Base-by-base conservation (phyloP, 148 eudicot genomes). In the Tetragonia tetragonoides region DNA sequence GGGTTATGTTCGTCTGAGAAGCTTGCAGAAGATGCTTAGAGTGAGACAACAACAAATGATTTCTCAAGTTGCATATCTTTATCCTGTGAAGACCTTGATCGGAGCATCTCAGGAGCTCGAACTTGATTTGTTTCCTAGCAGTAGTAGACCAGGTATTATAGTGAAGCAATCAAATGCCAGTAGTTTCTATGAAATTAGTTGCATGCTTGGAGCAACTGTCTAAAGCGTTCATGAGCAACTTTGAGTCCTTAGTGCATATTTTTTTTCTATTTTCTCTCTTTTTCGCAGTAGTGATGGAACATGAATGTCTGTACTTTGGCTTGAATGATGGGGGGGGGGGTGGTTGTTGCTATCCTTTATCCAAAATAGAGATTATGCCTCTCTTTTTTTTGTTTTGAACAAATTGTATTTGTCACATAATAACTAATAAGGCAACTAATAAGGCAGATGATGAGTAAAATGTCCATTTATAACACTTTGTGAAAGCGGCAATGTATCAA, bases 41-140 rank as follows among this genome's bases (percentile, higher is more conserved):
- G 49, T 82, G 66, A 91, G 99, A 80, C 97, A 95, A 81, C 99
- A 91, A 70, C 81, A 80, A 74, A 91, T 95, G 99, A 83, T 88
- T 72, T 89, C 97, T 47, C 94, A 93, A 82, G 89, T 95, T 82
- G 83, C 97, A 44, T 84, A 86, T 79, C 87, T 95, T 66, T 95
- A 93, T 87, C 99, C 98, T n/a, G 92, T 95, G 67, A 93, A 93
- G 87, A 80, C 92, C 68, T 80, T 90, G 72, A 59, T 87, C 54
- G 94, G 95, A 65, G 91, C 85, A 39, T 76, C 88, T 75, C 87
- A 78, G 41, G 99, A 95, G 83, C 97, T 91, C 82, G 99, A 95
- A 85, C 97, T 95, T 90, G 97, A 95, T 86, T 88, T 90, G 37
- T 95, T 89, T 81, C 84, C 90, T 40, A 81, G 87, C 83, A 80